Percentiles rank a stretch among this genome's conserved stretches.
Evolutionary conservation across 2,329 filamentous ascomycete species (phyloP).

Genomic region (Lecanicillium sp.): DNA sequence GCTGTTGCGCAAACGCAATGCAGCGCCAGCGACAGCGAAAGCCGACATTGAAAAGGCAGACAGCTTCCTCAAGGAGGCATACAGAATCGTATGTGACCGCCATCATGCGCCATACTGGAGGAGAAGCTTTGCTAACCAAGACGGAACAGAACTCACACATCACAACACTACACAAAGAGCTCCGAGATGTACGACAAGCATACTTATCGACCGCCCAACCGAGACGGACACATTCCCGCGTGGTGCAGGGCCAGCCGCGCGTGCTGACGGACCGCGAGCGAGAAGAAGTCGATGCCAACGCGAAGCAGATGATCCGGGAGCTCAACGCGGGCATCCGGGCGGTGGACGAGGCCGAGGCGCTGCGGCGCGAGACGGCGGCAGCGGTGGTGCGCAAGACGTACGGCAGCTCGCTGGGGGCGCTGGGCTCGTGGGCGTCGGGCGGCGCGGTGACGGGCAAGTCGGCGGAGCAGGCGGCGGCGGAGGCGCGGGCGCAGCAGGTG

Average conservation of each 20-base stretch:
- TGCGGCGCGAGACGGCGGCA: conserved; percentile 70
- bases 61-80: conserved; percentile 88
- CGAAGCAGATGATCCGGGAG: conserved; percentile 78
- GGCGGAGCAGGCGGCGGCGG: conserved; percentile 64
- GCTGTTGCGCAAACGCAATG: conserved; percentile 55
- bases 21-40: conserved; percentile 38
- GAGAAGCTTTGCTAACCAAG: background rate
- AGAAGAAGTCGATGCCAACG: conserved; percentile 80
- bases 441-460: conserved; percentile 40
- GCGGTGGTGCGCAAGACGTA: conserved; percentile 67
- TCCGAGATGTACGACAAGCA: conserved; percentile 76
- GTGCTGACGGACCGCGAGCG: conserved; percentile 74
- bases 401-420: conserved; percentile 55
- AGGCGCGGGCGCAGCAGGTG: conserved; percentile 61
- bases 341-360: conserved; percentile 73
- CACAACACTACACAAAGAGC: conserved; percentile 68
- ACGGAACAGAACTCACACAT: conserved; percentile 72
- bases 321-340: conserved; percentile 75
- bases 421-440: conserved; percentile 62
- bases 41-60: conserved; percentile 56
- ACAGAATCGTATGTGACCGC: conserved; percentile 66
- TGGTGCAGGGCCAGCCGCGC: conserved; percentile 38
- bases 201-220: conserved; percentile 80
- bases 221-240: conserved; percentile 47
- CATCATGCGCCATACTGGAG: background rate